Percentiles rank a stretch among this genome's conserved stretches.
phyloP scores from a whole-genome alignment of 139 green algal genomes.

The Asterochloris erici region DNA sequence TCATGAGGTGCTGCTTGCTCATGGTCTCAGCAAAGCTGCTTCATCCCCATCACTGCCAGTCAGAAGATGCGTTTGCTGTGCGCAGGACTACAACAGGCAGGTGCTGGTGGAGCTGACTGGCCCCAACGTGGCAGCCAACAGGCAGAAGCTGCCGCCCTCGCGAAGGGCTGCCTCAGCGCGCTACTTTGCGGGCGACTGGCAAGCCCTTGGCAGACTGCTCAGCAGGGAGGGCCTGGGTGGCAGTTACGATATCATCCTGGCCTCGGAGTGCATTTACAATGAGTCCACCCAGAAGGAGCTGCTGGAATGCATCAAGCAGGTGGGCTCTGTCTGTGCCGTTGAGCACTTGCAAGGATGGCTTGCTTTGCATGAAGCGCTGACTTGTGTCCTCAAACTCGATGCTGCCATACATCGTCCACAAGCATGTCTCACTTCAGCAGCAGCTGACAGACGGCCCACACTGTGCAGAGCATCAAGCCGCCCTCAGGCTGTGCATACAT shows the following conservation, averaged over 20 bases:
- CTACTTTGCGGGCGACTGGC: slow-evolving; percentile 72
- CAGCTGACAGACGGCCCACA: not conserved
- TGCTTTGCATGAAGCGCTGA: not conserved
- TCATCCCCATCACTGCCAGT: too few relatives aligned
- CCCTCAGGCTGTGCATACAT: slow-evolving; percentile 67
- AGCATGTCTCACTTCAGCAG: too few relatives aligned
- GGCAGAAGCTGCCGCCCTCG: not conserved
- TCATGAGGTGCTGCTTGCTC: too few relatives aligned
- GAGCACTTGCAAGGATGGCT: too few relatives aligned
- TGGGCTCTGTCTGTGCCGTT: not conserved
- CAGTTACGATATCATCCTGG: slow-evolving; percentile 23
- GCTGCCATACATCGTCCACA: not conserved
- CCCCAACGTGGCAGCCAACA: slow-evolving; percentile 66
- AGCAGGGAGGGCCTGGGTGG: slow-evolving; percentile 5
- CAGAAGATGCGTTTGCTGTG: not conserved
- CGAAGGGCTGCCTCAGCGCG: not conserved
- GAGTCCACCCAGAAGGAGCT: slow-evolving; percentile 12
- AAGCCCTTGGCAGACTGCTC: slow-evolving; percentile 17
- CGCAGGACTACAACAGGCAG: slow-evolving; percentile 83
- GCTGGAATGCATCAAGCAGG: slow-evolving; percentile 18
- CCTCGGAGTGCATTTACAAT: slow-evolving; percentile 23
- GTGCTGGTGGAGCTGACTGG: slow-evolving; percentile 68
- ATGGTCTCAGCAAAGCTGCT: too few relatives aligned
- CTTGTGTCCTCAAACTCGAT: not conserved
- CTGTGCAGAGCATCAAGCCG: slow-evolving; percentile 22